Conservation (phyloP, 306 rosid genomes). For the Astragalus membranaceus region DNA sequence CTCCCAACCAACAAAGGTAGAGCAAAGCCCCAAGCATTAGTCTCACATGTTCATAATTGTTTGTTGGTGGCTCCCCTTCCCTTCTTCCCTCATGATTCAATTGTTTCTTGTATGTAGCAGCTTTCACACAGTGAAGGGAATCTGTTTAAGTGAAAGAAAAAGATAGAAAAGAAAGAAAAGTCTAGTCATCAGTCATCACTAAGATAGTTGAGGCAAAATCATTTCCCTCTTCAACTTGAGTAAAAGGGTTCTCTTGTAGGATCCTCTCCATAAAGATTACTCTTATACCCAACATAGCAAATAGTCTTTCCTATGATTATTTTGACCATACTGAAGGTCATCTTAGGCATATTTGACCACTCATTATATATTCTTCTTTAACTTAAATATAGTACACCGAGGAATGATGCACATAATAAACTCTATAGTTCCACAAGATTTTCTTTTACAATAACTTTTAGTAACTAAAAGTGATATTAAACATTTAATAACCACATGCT, state of each 20-base stretch:
- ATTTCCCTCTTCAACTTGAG: constrained; percentile 15
- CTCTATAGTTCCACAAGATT: not conserved
- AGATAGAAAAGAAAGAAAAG: constrained; percentile 7
- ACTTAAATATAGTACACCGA: not conserved
- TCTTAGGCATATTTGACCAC: constrained; percentile 33
- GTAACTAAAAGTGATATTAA: constrained; percentile 14
- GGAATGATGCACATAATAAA: not conserved
- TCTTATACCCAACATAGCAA: not conserved
- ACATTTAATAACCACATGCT: not conserved
- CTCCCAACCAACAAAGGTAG: no score
- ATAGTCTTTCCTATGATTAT: constrained; percentile 28
- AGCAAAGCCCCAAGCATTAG: no score
- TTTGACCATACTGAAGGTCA: constrained; percentile 29
- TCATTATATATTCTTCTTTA: constrained; percentile 6
- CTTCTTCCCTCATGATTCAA: constrained; percentile 52
- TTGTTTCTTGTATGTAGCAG: constrained; percentile 15
- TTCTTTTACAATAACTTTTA: constrained; percentile 22
- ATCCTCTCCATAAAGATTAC: constrained; percentile 36
- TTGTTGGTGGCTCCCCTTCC: constrained; percentile 65
- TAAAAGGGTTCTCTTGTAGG: constrained; percentile 53
- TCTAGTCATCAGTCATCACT: not conserved
- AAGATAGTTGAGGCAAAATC: no score
- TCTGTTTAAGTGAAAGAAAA: constrained; percentile 2
- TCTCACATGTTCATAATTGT: constrained; percentile 39
- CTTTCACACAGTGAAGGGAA: constrained; percentile 14